These are phyloP conservation scores for Purpureocillium lavendulum DNA, from an alignment of 2,329 filamentous ascomycete genomes.

Conservation along the genomic window DNA sequence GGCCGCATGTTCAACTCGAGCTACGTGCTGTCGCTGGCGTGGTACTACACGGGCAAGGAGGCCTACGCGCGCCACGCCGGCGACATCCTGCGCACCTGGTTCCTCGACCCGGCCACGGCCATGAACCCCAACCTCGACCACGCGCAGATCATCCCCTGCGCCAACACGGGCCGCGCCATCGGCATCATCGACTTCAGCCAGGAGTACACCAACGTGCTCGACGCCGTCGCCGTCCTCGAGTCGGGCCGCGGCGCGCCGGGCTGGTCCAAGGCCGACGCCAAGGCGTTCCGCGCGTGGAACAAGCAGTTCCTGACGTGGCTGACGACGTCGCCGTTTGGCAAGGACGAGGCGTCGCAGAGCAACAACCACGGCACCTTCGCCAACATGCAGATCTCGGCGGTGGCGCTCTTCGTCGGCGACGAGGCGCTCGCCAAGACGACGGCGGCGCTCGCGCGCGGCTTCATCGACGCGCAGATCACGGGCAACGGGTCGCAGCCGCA, in stretches of 20 bases:
- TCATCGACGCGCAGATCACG: constrained; percentile 12
- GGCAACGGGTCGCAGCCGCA: constrained; percentile 15
- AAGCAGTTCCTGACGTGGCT: constrained; percentile 15
- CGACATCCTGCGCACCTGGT: constrained; percentile 16
- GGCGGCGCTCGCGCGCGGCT: not conserved
- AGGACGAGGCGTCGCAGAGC: constrained; percentile 5
- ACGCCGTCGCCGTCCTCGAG: constrained; percentile 13
- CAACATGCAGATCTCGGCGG: constrained; percentile 14
- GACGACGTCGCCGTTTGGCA: constrained; percentile 13
- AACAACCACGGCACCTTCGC: constrained; percentile 19
- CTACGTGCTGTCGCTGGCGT: constrained; percentile 15
- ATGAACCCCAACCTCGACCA: constrained; percentile 19
- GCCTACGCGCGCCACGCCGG: constrained; percentile 14
- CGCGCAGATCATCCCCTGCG: constrained; percentile 13
- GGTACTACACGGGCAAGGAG: constrained; percentile 16
- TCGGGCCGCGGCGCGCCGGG: constrained; percentile 6
- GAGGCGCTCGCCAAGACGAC: constrained; percentile 4
- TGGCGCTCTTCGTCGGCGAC: constrained; percentile 16
- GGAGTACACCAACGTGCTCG: constrained; percentile 16
- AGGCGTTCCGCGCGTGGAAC: constrained; percentile 13
- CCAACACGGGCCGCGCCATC: constrained; percentile 10
- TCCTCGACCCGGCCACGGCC: constrained; percentile 11
- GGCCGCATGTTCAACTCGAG: constrained; percentile 16
- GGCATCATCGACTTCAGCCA: constrained; percentile 17
- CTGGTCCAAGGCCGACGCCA: constrained; percentile 10